Conservation (phyloP, 2,329 filamentous ascomycete species). For the Exophiala sp. region DNA sequence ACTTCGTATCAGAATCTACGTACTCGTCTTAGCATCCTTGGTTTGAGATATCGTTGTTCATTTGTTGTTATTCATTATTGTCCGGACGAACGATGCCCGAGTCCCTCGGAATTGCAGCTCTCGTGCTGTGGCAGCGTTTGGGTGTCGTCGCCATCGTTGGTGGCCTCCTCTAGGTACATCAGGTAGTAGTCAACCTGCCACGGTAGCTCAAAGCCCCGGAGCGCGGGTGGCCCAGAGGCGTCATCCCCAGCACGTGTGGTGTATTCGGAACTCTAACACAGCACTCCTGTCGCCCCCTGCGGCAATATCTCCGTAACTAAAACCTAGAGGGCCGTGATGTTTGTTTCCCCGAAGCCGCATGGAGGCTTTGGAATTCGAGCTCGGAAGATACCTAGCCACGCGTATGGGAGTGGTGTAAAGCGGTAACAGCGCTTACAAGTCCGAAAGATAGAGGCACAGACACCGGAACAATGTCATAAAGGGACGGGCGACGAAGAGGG, state of each 20-base stretch:
- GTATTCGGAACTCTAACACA: too few relatives aligned
- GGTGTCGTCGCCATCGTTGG: background rate
- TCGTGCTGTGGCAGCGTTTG: background rate
- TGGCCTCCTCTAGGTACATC: background rate
- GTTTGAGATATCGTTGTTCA: too few relatives aligned
- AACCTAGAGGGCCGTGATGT: too few relatives aligned
- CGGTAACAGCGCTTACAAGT: background rate
- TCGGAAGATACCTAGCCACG: background rate
- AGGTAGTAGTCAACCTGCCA: background rate
- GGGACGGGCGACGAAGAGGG: background rate
- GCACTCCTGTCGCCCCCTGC: too few relatives aligned
- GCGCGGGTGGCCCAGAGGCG: background rate
- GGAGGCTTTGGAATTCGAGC: background rate
- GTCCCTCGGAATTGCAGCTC: background rate
- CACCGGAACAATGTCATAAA: background rate
- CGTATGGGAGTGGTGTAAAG: background rate
- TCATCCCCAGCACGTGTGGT: background rate
- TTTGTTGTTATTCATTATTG: too few relatives aligned
- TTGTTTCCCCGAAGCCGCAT: too few relatives aligned
- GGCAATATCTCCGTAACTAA: too few relatives aligned
- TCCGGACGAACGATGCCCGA: too few relatives aligned
- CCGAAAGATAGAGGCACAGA: background rate
- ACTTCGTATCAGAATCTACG: background rate
- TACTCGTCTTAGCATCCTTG: too few relatives aligned
- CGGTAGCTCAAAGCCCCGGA: background rate